Evolutionary conservation across 1,284 basidiomycete genomes (phyloP).

Genomic region (Ceratobasidium sp.): DNA sequence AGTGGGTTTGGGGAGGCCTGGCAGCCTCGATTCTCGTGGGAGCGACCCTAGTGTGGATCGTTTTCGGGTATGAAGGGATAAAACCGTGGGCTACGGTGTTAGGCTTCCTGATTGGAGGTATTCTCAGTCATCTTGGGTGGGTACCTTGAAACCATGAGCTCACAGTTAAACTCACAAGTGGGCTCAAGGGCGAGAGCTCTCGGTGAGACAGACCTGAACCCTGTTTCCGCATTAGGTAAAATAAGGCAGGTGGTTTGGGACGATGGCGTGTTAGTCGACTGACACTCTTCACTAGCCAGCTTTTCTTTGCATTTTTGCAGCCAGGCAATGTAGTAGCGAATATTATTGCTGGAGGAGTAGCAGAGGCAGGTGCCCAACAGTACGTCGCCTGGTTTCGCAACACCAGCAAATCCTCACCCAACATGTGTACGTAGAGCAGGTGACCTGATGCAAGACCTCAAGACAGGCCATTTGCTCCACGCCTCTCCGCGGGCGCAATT

Average conservation of each 20-base stretch:
- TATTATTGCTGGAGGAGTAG: constrained; percentile 95
- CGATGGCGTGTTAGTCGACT: not conserved
- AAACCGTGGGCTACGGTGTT: constrained; percentile 93
- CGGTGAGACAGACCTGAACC: constrained; percentile 94
- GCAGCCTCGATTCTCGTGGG: constrained; percentile 74
- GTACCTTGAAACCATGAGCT: constrained; percentile 52
- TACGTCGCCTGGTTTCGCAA: constrained; percentile 54
- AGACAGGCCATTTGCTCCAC: constrained; percentile 91
- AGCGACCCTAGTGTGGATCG: constrained; percentile 83
- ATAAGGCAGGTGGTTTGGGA: constrained; percentile 64
- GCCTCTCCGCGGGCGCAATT: constrained; percentile 91
- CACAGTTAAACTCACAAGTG: not conserved
- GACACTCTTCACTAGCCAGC: constrained; percentile 66
- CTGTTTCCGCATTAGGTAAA: constrained; percentile 94
- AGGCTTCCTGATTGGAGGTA: constrained; percentile 84
- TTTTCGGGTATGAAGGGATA: constrained; percentile 92
- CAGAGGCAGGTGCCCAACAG: constrained; percentile 96
- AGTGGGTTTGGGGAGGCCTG: constrained; percentile 84
- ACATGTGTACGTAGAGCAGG: constrained; percentile 73
- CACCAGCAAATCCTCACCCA: constrained; percentile 18
- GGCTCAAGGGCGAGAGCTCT: constrained; percentile 82
- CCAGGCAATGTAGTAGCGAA: constrained; percentile 96
- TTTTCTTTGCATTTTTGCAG: constrained; percentile 94
- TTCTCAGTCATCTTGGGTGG: constrained; percentile 89
- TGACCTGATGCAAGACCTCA: constrained; percentile 98